phyloP scores from a whole-genome alignment of 108 stramenopile species.

The Cylindrotheca fusiformis region DNA sequence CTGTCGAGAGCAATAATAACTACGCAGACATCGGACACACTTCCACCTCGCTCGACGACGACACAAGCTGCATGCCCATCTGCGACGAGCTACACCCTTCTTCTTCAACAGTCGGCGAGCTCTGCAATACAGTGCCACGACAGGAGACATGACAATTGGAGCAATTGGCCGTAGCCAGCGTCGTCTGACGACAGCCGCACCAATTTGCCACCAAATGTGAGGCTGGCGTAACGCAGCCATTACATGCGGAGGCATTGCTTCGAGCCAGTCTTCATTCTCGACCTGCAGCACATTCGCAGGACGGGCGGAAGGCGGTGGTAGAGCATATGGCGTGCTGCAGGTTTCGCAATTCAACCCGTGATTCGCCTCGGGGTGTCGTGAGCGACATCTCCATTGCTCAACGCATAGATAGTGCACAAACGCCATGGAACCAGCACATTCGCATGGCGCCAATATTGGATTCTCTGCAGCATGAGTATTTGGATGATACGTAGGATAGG shows the following conservation, averaged over 20 bases:
- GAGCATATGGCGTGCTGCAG: slow-evolving; percentile 71
- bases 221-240: slow-evolving; percentile 78
- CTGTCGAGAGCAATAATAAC: slow-evolving; percentile 87
- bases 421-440: slow-evolving; percentile 89
- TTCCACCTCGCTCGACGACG: slow-evolving; percentile 87
- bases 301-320: slow-evolving; percentile 83
- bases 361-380: slow-evolving; percentile 75
- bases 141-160: slow-evolving; percentile 73
- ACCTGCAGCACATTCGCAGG: slow-evolving; percentile 30
- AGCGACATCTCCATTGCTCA: slow-evolving; percentile 89
- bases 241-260: slow-evolving; percentile 91
- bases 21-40: slow-evolving; percentile 86
- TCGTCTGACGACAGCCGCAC: slow-evolving; percentile 65
- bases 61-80: slow-evolving; percentile 91
- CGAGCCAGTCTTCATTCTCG: slow-evolving; percentile 78
- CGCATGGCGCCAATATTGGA: slow-evolving; percentile 85
- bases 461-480: slow-evolving; percentile 61
- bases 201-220: slow-evolving; percentile 83
- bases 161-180: slow-evolving; percentile 77
- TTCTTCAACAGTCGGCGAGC: slow-evolving; percentile 83
- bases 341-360: slow-evolving; percentile 84
- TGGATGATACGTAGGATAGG: slow-evolving; percentile 55
- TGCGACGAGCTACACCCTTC: slow-evolving; percentile 76
- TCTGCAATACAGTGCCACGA: slow-evolving; percentile 82
- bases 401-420: slow-evolving; percentile 90